phyloP scores from a whole-genome alignment of 805 yeast genomes.

The Kluyveromyces nonfermentans region DNA sequence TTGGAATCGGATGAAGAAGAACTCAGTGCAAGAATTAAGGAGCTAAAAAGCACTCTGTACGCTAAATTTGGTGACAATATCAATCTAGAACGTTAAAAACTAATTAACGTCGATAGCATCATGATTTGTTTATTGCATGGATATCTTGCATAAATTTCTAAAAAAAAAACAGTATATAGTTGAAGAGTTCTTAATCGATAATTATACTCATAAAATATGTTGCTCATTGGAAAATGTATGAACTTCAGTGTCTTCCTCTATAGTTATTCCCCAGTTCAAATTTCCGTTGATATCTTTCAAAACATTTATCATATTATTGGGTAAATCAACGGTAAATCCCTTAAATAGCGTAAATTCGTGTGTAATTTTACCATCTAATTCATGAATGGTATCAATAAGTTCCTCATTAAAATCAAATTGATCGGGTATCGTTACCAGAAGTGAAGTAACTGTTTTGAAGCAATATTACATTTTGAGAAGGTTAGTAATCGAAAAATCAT shows the following conservation, averaged over 20 bases:
- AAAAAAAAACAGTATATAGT: neutral
- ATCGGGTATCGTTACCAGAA: constrained; percentile 1
- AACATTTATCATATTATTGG: constrained; percentile 19
- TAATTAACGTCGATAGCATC: neutral
- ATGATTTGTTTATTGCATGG: neutral
- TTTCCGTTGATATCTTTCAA: constrained; percentile 12
- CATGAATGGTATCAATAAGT: constrained; percentile 28
- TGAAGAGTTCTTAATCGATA: neutral
- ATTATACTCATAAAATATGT: neutral
- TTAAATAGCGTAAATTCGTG: constrained; percentile 41
- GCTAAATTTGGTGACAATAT: constrained; percentile 85
- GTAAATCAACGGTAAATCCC: constrained; percentile 39
- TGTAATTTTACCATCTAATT: constrained; percentile 37
- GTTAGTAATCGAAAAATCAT: neutral
- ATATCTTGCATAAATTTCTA: neutral
- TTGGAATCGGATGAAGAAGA: constrained; percentile 40
- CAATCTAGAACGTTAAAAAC: constrained; percentile 66
- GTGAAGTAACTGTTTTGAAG: neutral
- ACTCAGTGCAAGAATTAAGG: constrained; percentile 45
- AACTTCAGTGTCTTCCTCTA: constrained; percentile 25
- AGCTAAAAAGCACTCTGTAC: constrained; percentile 65
- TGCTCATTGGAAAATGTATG: constrained; percentile 12
- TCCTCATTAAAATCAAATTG: constrained; percentile 9
- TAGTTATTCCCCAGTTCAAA: constrained; percentile 13
- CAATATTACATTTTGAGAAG: neutral